These are phyloP conservation scores for Saccharum spontaneum DNA, from an alignment of 176 grass and related monocot species.

Conservation along the genomic window DNA sequence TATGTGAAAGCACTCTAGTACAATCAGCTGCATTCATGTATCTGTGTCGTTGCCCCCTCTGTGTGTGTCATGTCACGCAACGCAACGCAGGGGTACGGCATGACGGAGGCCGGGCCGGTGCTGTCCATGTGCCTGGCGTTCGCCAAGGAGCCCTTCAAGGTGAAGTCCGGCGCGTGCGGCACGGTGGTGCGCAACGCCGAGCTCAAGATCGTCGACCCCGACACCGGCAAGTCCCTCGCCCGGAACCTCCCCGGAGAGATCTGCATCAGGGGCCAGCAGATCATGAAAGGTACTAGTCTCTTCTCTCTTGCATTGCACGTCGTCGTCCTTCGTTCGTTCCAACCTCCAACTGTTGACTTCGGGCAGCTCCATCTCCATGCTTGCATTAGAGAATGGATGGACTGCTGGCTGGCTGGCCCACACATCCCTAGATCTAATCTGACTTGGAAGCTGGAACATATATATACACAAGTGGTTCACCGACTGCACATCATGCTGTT, in stretches of 20 bases:
- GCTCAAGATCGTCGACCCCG: conserved; percentile 65
- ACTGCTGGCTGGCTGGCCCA: neutral
- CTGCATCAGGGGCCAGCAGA: conserved; percentile 69
- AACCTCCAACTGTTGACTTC: conserved; percentile 10
- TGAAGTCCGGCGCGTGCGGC: conserved; percentile 67
- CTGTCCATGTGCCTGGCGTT: conserved; percentile 75
- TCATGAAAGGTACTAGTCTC: conserved; percentile 69
- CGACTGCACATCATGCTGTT: neutral
- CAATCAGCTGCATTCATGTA: neutral
- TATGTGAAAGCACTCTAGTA: neutral
- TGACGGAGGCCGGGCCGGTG: conserved; percentile 81
- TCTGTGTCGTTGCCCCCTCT: neutral
- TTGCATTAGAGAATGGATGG: neutral
- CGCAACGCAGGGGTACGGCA: conserved; percentile 63
- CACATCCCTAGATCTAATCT: conserved; percentile 24
- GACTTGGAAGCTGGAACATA: neutral
- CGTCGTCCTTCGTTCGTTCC: neutral
- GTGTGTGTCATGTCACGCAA: neutral
- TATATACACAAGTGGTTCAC: neutral
- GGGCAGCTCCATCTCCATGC: neutral
- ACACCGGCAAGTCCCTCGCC: conserved; percentile 49
- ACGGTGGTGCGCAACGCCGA: conserved; percentile 79
- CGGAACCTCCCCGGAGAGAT: conserved; percentile 60
- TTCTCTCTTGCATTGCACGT: neutral
- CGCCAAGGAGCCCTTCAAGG: conserved; percentile 65